Conservation (phyloP, 208 protist species). For the Trypanosoma cruzi region DNA sequence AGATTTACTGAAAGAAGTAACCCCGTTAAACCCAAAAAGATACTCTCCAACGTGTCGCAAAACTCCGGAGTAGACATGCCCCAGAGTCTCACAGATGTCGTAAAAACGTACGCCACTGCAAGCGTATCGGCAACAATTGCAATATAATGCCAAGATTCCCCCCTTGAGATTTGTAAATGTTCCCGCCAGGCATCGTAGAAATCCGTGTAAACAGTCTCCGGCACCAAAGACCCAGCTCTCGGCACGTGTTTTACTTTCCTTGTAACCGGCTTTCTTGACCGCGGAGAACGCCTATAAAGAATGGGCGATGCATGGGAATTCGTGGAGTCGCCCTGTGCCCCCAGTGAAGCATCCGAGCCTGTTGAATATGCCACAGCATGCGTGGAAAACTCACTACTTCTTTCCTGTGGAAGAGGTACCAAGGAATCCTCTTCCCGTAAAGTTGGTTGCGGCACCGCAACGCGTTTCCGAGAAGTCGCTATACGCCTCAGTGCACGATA, state of each 20-base stretch:
- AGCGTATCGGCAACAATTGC: slow-evolving; percentile 31
- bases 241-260: neutral
- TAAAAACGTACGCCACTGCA: slow-evolving; percentile 31
- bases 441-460: neutral
- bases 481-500: slow-evolving; percentile 42
- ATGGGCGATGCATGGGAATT: neutral
- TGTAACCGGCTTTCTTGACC: neutral
- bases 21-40: slow-evolving; percentile 38
- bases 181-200: slow-evolving; percentile 42
- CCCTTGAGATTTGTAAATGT: slow-evolving; percentile 44
- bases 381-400: no score
- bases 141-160: slow-evolving; percentile 48
- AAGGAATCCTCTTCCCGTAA: neutral
- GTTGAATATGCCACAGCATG: neutral
- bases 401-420: neutral
- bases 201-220: slow-evolving; percentile 46
- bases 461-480: slow-evolving; percentile 7
- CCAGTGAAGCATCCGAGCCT: neutral
- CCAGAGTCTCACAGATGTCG: slow-evolving; percentile 29
- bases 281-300: neutral
- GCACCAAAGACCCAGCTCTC: slow-evolving; percentile 25
- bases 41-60: slow-evolving; percentile 33
- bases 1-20: slow-evolving; percentile 43
- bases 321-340: neutral
- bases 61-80: slow-evolving; percentile 22